phyloP scores from a whole-genome alignment of 768 basidiomycete species.

The Xerocomellus amylosporus region DNA sequence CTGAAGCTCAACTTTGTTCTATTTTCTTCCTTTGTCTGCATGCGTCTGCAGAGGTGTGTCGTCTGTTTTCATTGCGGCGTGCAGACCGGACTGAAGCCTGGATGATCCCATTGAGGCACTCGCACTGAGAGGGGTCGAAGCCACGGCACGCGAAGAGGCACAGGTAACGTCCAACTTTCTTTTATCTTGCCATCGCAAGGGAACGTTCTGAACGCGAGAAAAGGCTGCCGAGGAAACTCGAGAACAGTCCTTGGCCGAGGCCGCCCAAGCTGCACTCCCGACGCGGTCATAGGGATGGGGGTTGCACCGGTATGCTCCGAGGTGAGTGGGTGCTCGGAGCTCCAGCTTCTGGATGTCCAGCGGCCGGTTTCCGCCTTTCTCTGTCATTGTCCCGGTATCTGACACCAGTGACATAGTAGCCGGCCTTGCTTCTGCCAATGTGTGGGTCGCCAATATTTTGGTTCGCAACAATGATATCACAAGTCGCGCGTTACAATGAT shows the following conservation, averaged over 20 bases:
- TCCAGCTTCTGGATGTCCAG: not conserved
- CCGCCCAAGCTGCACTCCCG: conserved; percentile 27
- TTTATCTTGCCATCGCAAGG: not conserved
- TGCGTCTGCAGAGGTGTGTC: conserved; percentile 20
- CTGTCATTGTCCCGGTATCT: not conserved
- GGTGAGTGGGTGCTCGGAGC: not conserved
- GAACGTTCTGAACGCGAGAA: not conserved
- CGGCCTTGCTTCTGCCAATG: no score
- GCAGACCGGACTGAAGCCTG: not conserved
- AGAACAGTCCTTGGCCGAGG: conserved; percentile 30
- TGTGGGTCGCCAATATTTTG: no score
- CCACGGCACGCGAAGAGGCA: conserved; percentile 14
- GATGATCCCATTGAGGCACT: conserved; percentile 16
- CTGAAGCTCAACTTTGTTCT: not conserved
- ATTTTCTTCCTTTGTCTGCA: not conserved
- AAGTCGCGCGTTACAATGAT: not conserved
- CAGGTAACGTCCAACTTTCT: conserved; percentile 9
- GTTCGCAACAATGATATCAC: no score
- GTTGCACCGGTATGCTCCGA: not conserved
- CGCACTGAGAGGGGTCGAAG: conserved; percentile 21
- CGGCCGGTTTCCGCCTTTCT: not conserved
- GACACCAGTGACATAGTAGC: not conserved
- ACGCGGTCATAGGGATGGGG: conserved; percentile 10
- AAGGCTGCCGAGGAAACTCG: conserved; percentile 30
- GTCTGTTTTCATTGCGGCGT: not conserved